Base-by-base conservation (phyloP, 2,329 filamentous ascomycete species). In the Aspergillus piperis region DNA sequence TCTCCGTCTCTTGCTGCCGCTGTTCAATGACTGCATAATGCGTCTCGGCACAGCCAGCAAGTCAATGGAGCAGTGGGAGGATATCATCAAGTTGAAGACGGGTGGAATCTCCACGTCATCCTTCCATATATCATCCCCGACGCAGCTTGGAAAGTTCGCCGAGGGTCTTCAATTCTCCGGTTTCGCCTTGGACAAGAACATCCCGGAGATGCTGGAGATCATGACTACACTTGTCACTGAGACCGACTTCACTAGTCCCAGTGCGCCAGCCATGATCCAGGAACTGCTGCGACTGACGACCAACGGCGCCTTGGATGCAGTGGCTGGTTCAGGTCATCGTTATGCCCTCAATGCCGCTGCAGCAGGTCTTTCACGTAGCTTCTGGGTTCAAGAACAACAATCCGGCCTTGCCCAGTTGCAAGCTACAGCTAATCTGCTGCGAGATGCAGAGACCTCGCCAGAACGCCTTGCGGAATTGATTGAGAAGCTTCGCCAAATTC, bases 81-180 rank as follows among this genome's bases (percentile, higher is more conserved):
- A 98, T 71, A 78, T 93, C 58, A 97, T 99, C 75, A 98, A 98
- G 76, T 84, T 98, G 30, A 96, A 96, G 80, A 98, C 95, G 1
- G 95, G 95, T 19, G 95, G 95, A 8, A 86, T 99, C 39, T 90
- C 88, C 2, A 88, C 96, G 15, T 88, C 90, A 1, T 93, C 96
- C 67, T 90, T 96, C 77, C 86, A 89, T n/a, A 88, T 89, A 0
- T 86, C 93, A 0, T 92, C 88, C 2, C 91, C 94, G 0, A 84
- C 83, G 1, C 86, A 94, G 65, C 86, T 91, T 57, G 83, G 84
- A 30, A 81, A 84, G 25, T 90, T 88, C 8, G 87, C 85, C 17
- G 95, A 99, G 77, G 95, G 95, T 0, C 80, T 99, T 25, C 86
- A 89, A 11, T 88, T 98, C 58, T 88, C 88, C 3, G 94, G 95